These are phyloP conservation scores for Bruguiera parviflora DNA, from an alignment of 345 rosid genomes.

Conservation along the genomic window DNA sequence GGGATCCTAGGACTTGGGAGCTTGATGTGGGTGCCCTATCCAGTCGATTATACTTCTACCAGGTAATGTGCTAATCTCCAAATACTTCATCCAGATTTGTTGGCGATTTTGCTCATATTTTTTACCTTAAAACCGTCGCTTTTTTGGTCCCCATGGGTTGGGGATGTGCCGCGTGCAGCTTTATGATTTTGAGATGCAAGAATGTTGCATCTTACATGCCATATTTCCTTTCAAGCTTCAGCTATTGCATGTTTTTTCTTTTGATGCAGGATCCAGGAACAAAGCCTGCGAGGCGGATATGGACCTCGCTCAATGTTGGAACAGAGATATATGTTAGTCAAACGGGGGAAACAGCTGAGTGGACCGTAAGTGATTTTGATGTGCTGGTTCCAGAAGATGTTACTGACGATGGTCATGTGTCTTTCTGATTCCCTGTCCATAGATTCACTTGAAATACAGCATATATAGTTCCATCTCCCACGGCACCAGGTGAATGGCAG, in stretches of 20 bases:
- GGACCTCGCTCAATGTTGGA: conserved; percentile 27
- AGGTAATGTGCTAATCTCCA: conserved; percentile 8
- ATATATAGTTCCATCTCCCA: too few relatives aligned
- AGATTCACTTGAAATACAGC: too few relatives aligned
- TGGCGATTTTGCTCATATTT: background rate
- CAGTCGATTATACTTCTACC: conserved; percentile 26
- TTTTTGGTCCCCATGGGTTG: background rate
- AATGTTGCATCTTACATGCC: background rate
- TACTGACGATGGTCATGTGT: background rate
- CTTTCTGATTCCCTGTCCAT: conserved; percentile 7
- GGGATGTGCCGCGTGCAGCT: background rate
- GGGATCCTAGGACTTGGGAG: conserved; percentile 25
- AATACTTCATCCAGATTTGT: background rate
- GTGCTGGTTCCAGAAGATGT: conserved; percentile 22
- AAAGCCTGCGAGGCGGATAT: conserved; percentile 21
- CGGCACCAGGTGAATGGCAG: too few relatives aligned
- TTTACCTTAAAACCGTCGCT: too few relatives aligned
- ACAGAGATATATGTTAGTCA: conserved; percentile 25
- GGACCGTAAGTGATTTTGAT: conserved; percentile 29
- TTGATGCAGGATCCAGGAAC: conserved; percentile 31
- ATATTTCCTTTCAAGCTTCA: too few relatives aligned
- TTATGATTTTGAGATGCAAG: background rate
- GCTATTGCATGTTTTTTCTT: background rate
- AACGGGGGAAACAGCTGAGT: conserved; percentile 23
- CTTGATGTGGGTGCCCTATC: conserved; percentile 25